Base-by-base conservation (phyloP, 2,329 filamentous ascomycete genomes). In the Cytospora mali region DNA sequence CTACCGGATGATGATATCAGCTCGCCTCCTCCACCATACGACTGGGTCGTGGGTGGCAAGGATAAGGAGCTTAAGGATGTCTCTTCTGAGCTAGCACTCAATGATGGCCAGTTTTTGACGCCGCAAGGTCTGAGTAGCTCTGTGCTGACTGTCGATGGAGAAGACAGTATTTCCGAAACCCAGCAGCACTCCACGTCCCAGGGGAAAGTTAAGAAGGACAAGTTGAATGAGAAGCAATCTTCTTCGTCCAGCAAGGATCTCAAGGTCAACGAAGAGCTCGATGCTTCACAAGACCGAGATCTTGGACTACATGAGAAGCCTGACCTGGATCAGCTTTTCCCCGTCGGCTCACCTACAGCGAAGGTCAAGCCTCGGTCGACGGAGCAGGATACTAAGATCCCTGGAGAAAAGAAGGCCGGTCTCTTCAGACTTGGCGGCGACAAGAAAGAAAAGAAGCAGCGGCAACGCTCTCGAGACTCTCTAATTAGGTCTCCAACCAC, bases 161-260 rank as follows among this genome's bases (percentile, higher is more conserved):
- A 54, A n/a, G 48, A 33, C n/a, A 14, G 13, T 11, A 18, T n/a
- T 33, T 23, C 39, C 33, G 27, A 21, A 14, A 14, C 58, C 48
- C 7, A 25, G 9, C 11, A 27, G 6, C 11, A 28, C 13, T 60
- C 42, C 4, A 21, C n/a, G 6, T 53, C 57, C 9, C 55, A 61
- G 52, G 31, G 13, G 14, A 27, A n/a, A 21, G 55, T 56, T n/a
- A 64, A 53, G 21, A 61, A 53, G 39, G 61, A 23, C 18, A 53
- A 48, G 46, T 55, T 31, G 50, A 48, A 33, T 25, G 39, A 49
- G 7, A 59, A 31, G 6, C 16, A 49, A n/a, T 33, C 33, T n/a
- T 39, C 31, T 27, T 53, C 31, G 39, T 53, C 31, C 33, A 13
- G 16, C 18, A 39, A 21, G 25, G 53, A 18, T n/a, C 28, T 49